Evolutionary conservation across 2,329 filamentous ascomycete genomes (phyloP).

Genomic region (Colletotrichum incanum): DNA sequence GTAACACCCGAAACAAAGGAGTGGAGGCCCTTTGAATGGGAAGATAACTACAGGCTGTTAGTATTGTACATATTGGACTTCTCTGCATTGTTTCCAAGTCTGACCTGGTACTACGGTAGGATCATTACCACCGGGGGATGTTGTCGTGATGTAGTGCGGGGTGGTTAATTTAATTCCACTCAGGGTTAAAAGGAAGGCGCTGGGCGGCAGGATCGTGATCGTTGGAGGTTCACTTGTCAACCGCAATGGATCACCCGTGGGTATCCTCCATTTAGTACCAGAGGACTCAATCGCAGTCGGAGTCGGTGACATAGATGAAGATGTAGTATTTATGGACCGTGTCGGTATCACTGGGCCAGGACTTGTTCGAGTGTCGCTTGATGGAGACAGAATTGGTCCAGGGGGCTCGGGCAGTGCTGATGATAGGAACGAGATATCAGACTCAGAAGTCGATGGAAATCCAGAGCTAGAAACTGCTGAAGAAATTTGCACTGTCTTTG

Average conservation of each 20-base stretch:
- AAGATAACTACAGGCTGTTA: constrained; percentile 4
- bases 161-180: background rate
- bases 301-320: background rate
- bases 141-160: constrained; percentile 16
- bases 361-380: too few species aligned
- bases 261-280: background rate
- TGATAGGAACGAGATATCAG: background rate
- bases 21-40: constrained; percentile 7
- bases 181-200: background rate
- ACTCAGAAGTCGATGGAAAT: background rate
- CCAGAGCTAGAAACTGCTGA: background rate
- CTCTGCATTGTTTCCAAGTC: background rate
- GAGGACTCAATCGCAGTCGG: background rate
- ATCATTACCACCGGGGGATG: constrained; percentile 8
- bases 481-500: background rate
- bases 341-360: background rate
- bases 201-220: background rate
- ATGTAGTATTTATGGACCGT: background rate
- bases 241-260: background rate
- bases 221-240: background rate
- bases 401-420: too few species aligned
- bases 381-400: background rate
- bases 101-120: constrained; percentile 28
- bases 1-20: constrained; percentile 25
- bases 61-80: background rate